These are phyloP conservation scores for Aspergillus panamensis DNA, from an alignment of 495 filamentous ascomycete species.

Conservation along the genomic window DNA sequence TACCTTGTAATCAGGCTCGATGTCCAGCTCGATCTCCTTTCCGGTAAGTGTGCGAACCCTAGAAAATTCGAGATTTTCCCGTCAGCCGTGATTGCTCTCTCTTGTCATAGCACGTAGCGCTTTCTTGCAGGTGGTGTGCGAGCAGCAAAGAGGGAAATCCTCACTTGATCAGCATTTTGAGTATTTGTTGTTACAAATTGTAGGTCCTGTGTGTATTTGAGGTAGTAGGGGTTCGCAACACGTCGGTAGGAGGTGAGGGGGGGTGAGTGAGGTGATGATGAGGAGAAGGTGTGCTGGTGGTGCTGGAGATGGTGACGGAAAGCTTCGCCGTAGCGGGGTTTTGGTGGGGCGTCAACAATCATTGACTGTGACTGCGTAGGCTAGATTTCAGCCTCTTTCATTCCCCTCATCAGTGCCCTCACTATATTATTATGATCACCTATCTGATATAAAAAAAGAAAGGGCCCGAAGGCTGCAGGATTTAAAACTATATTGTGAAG, in stretches of 20 bases:
- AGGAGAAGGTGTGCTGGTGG: slow-evolving; percentile 20
- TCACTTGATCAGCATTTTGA: slow-evolving; percentile 51
- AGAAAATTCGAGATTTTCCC: slow-evolving; percentile 3
- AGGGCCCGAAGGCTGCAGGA: background rate
- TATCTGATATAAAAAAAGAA: background rate
- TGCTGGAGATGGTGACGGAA: slow-evolving; percentile 19
- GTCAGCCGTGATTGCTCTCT: slow-evolving; percentile 3
- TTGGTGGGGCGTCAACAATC: slow-evolving; percentile 21
- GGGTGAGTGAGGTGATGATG: slow-evolving; percentile 16
- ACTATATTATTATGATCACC: background rate
- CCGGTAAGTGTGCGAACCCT: slow-evolving; percentile 97
- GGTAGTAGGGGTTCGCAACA: background rate
- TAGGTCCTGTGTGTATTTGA: background rate
- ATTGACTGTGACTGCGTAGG: background rate
- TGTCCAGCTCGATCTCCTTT: slow-evolving; percentile 97
- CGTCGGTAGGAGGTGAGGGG: background rate
- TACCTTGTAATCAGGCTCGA: slow-evolving; percentile 91
- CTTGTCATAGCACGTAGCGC: background rate
- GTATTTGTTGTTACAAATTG: background rate
- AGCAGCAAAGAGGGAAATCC: slow-evolving; percentile 10
- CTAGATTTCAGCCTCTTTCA: slow-evolving; percentile 6
- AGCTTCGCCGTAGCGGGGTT: slow-evolving; percentile 20
- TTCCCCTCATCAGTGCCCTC: background rate
- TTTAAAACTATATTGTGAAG: too few species aligned
- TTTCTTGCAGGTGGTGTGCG: background rate